A percentile compares a stretch with the other conserved stretches of the same genome.
phyloP scores from a whole-genome alignment of 306 rosid genomes.

The Ormosia semicastrata region DNA sequence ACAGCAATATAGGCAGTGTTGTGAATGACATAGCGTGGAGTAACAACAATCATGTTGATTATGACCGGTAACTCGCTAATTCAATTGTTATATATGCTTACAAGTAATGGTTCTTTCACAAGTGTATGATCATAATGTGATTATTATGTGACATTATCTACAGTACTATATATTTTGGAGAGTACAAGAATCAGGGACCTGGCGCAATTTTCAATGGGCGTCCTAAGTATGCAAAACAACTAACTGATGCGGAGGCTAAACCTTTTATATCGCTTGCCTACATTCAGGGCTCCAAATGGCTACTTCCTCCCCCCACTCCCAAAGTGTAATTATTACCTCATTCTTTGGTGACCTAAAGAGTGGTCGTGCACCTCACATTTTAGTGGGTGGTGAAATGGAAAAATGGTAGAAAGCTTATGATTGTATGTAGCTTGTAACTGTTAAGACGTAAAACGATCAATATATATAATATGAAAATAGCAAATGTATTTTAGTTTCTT shows the following conservation, averaged over 20 bases:
- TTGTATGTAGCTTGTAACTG: background rate
- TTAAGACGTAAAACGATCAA: background rate
- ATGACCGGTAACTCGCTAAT: constrained; percentile 17
- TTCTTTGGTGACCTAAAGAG: background rate
- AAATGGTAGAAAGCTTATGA: background rate
- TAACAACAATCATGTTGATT: background rate
- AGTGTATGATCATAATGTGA: background rate
- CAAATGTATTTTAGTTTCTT: too few species aligned
- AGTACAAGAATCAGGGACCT: too few species aligned
- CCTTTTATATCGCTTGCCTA: constrained; percentile 40
- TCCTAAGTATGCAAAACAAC: constrained; percentile 8
- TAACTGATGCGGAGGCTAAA: constrained; percentile 13
- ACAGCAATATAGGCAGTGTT: constrained; percentile 25
- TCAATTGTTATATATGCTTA: background rate
- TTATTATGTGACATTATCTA: background rate
- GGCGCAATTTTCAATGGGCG: constrained; percentile 9
- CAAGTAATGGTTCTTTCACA: background rate
- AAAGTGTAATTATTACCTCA: constrained; percentile 5
- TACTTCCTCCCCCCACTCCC: constrained; percentile 59
- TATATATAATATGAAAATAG: background rate
- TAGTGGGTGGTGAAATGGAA: background rate
- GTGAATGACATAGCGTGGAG: constrained; percentile 48
- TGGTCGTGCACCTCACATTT: background rate
- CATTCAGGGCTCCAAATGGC: constrained; percentile 50
- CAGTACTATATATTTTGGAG: too few species aligned